Evolutionary conservation across 306 rosid species (phyloP).

Genomic region (Cercis canadensis): DNA sequence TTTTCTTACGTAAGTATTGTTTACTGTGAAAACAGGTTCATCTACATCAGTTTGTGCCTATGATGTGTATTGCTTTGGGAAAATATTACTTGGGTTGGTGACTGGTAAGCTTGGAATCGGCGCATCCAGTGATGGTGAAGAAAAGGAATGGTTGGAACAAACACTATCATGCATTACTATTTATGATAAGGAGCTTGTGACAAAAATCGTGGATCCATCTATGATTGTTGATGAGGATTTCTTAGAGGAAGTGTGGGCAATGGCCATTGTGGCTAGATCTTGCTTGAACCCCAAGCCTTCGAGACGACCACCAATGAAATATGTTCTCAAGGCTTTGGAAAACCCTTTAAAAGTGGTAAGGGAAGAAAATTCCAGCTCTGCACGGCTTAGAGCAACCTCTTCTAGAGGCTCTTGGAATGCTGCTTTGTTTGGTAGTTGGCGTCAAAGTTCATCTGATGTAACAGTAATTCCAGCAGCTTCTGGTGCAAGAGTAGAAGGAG

Average conservation of each 20-base stretch:
- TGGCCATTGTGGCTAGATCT: slow-evolving; percentile 93
- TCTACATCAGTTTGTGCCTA: slow-evolving; percentile 71
- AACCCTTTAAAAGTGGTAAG: slow-evolving; percentile 92
- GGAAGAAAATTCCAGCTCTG: slow-evolving; percentile 81
- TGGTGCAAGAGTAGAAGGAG: slow-evolving; percentile 57
- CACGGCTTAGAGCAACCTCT: slow-evolving; percentile 75
- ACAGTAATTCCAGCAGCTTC: slow-evolving; percentile 59
- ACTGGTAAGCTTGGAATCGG: slow-evolving; percentile 88
- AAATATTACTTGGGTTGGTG: slow-evolving; percentile 86
- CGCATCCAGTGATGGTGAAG: slow-evolving; percentile 60
- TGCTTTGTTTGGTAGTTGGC: slow-evolving; percentile 93
- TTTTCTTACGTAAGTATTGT: slow-evolving; percentile 27
- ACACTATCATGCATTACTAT: slow-evolving; percentile 69
- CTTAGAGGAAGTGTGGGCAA: slow-evolving; percentile 97
- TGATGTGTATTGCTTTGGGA: slow-evolving; percentile 94
- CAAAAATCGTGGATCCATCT: slow-evolving; percentile 83
- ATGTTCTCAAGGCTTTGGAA: slow-evolving; percentile 88
- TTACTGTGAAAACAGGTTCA: slow-evolving; percentile 64
- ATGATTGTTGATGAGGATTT: slow-evolving; percentile 87
- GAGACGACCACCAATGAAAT: slow-evolving; percentile 86
- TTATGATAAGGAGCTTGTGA: slow-evolving; percentile 81
- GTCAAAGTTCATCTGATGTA: slow-evolving; percentile 76
- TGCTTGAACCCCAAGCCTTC: slow-evolving; percentile 89
- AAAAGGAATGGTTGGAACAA: slow-evolving; percentile 69
- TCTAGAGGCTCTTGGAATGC: slow-evolving; percentile 96